A percentile compares a stretch with the other conserved stretches of the same genome.
Evolutionary conservation across 2,329 filamentous ascomycete genomes (phyloP).

Genomic region (Colletotrichum theobromicola): DNA sequence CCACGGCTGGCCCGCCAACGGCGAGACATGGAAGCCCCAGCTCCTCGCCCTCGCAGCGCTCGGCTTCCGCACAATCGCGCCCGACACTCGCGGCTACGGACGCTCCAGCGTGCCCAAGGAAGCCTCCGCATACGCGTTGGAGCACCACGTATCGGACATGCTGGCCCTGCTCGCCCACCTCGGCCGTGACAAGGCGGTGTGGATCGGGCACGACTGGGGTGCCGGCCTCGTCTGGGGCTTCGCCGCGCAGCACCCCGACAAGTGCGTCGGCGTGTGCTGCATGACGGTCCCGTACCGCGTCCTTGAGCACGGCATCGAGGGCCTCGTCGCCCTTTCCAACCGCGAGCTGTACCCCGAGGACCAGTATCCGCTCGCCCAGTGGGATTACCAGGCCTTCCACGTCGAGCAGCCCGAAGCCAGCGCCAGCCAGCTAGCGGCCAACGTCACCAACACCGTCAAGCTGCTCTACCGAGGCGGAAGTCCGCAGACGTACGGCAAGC

Average conservation of each 20-base stretch:
- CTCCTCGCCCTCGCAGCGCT: slow-evolving; percentile 29
- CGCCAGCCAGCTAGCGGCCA: slow-evolving; percentile 20
- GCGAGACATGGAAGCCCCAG: slow-evolving; percentile 35
- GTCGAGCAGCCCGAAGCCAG: slow-evolving; percentile 29
- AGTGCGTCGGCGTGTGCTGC: slow-evolving; percentile 26
- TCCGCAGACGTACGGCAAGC: not conserved
- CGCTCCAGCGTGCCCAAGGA: slow-evolving; percentile 34
- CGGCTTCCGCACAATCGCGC: slow-evolving; percentile 36
- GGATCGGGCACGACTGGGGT: slow-evolving; percentile 53
- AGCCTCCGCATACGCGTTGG: slow-evolving; percentile 32
- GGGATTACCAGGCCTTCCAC: slow-evolving; percentile 34
- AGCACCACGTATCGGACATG: slow-evolving; percentile 36
- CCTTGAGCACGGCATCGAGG: slow-evolving; percentile 44
- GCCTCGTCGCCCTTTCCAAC: slow-evolving; percentile 39
- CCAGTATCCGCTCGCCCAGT: slow-evolving; percentile 39
- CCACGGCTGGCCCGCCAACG: slow-evolving; percentile 42
- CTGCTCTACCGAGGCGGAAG: not conserved
- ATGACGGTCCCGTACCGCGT: slow-evolving; percentile 45
- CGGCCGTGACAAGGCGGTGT: slow-evolving; percentile 43
- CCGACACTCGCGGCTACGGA: slow-evolving; percentile 42
- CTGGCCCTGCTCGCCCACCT: slow-evolving; percentile 35
- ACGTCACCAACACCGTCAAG: slow-evolving; percentile 23
- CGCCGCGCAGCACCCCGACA: slow-evolving; percentile 31
- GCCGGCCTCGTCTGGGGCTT: slow-evolving; percentile 29
- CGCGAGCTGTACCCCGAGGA: slow-evolving; percentile 49